Percentiles rank a stretch among this genome's conserved stretches.
Evolutionary conservation across 768 basidiomycete genomes (phyloP).

Genomic region (Boletus sp.): DNA sequence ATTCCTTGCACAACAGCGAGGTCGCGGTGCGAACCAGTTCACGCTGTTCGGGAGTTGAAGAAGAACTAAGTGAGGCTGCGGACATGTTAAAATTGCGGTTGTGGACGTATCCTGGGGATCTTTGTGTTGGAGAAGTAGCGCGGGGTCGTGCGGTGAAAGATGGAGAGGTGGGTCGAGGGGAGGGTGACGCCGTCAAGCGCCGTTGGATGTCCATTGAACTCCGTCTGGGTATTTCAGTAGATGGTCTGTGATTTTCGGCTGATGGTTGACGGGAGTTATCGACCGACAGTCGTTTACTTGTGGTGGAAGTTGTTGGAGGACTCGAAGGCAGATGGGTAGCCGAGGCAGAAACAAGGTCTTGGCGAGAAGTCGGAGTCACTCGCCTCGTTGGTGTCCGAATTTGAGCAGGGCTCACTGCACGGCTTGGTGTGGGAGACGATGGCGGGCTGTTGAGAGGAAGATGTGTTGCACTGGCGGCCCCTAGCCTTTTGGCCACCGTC

Average conservation of each 20-base stretch:
- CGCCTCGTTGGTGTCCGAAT: constrained; percentile 42
- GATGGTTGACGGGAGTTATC: constrained; percentile 38
- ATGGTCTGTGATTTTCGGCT: constrained; percentile 37
- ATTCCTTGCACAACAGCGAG: constrained; percentile 63
- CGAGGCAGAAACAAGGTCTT: constrained; percentile 48
- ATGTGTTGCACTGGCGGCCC: constrained; percentile 41
- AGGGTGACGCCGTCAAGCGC: constrained; percentile 25
- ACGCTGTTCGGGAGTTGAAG: constrained; percentile 57
- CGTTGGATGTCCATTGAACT: constrained; percentile 27
- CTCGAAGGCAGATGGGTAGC: constrained; percentile 49
- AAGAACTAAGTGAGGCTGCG: constrained; percentile 49
- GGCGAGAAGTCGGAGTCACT: constrained; percentile 39
- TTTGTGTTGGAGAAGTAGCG: constrained; percentile 47
- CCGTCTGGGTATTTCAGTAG: constrained; percentile 20
- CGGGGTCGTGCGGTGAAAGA: constrained; percentile 44
- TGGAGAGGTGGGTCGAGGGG: constrained; percentile 43
- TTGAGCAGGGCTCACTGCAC: constrained; percentile 42
- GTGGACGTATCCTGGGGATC: constrained; percentile 42
- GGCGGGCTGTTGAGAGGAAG: constrained; percentile 40
- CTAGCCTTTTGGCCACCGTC: constrained; percentile 35
- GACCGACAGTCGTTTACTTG: constrained; percentile 30
- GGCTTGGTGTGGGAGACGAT: constrained; percentile 38
- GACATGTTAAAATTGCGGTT: constrained; percentile 60
- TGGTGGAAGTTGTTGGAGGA: constrained; percentile 29
- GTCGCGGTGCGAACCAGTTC: constrained; percentile 68